These are phyloP conservation scores for Solanum ossicruentum DNA, from an alignment of 257 asterid species.

Conservation along the genomic window DNA sequence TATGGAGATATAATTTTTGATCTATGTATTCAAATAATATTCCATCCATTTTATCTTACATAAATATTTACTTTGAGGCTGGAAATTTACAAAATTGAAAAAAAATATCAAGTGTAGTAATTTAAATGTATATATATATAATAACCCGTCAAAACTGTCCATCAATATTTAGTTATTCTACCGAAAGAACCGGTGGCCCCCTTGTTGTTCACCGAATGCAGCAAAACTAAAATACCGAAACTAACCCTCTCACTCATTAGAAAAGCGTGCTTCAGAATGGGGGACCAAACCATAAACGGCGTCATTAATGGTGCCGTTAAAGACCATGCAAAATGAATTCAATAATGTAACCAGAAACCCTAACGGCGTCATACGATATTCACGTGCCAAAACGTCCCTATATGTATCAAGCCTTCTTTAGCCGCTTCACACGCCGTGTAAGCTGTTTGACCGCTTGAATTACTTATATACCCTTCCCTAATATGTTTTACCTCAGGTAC, in stretches of 20 bases:
- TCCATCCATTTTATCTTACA: not conserved
- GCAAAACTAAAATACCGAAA: not conserved
- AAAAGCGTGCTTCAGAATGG: not conserved
- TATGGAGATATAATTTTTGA: too few species aligned
- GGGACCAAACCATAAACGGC: conserved; percentile 10
- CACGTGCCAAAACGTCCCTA: not conserved
- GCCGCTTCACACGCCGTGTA: not conserved
- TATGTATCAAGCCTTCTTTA: not conserved
- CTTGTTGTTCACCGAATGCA: conserved; percentile 1
- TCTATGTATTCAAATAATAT: not conserved
- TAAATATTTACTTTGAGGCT: not conserved
- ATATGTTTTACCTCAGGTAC: not conserved
- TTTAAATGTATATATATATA: not conserved
- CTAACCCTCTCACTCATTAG: not conserved
- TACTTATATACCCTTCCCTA: not conserved
- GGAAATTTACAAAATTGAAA: not conserved
- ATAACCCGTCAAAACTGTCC: not conserved
- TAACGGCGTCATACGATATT: not conserved
- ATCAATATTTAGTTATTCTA: not conserved
- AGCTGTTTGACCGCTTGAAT: not conserved
- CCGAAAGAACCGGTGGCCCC: not conserved
- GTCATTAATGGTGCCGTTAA: not conserved
- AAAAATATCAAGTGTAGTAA: not conserved
- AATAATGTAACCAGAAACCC: not conserved
- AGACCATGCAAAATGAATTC: not conserved